Percentiles rank a stretch among this genome's conserved stretches.
Evolutionary conservation across 768 basidiomycete genomes (phyloP).

Genomic region (Candolleomyces eurysporus): DNA sequence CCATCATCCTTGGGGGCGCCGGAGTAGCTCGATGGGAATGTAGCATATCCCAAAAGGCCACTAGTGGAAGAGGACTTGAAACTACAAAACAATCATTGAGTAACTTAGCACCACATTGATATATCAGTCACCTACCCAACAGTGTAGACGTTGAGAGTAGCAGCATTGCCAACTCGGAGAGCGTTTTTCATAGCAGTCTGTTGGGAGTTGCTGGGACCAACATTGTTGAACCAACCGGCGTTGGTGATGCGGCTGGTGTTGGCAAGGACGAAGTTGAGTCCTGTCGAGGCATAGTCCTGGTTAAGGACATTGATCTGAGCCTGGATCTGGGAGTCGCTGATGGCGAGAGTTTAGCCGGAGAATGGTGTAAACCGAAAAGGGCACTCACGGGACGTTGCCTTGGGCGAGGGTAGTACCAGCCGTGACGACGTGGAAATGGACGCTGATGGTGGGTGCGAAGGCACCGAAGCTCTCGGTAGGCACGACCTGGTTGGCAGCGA

Average conservation of each 20-base stretch:
- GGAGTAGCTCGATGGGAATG: conserved; percentile 46
- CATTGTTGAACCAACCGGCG: conserved; percentile 46
- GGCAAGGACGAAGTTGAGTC: conserved; percentile 39
- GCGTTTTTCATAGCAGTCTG: conserved; percentile 49
- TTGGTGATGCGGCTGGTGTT: conserved; percentile 43
- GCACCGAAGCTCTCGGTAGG: background rate
- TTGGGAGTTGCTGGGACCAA: conserved; percentile 28
- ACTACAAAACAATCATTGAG: conserved; percentile 17
- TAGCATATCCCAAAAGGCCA: conserved; percentile 53
- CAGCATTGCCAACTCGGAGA: conserved; percentile 39
- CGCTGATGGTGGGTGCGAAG: conserved; percentile 14
- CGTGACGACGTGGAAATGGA: conserved; percentile 32
- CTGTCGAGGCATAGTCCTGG: conserved; percentile 33
- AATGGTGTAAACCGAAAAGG: background rate
- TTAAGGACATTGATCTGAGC: conserved; percentile 42
- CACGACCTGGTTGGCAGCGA: conserved; percentile 35
- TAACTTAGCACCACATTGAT: background rate
- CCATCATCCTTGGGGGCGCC: conserved; percentile 45
- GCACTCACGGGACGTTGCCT: conserved; percentile 40
- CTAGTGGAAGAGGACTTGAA: conserved; percentile 34
- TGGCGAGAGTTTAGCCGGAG: background rate
- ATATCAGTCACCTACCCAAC: conserved; percentile 37
- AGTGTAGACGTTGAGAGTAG: conserved; percentile 48
- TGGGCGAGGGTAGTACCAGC: conserved; percentile 26
- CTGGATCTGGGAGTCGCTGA: conserved; percentile 35